Base-by-base conservation (phyloP, 2,329 filamentous ascomycete genomes). In the Seiridium cupressi region DNA sequence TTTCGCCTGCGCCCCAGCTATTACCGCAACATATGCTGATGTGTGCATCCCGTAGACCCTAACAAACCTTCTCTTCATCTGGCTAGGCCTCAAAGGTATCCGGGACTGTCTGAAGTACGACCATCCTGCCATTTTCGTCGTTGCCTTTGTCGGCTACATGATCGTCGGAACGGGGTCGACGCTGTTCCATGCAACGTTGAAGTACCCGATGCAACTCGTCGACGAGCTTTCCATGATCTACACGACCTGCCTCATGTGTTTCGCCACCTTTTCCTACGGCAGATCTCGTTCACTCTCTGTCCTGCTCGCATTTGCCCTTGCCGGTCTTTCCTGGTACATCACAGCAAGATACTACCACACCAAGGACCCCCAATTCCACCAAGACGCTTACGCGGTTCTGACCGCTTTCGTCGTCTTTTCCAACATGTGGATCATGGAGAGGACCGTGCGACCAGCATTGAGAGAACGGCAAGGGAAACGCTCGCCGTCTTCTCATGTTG, bases 51-150 rank as follows among this genome's bases (percentile, higher is more conserved):
- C 77, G 18, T 13, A 91, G 75, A 91, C 91, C 3, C 69, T 93
- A 38, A 97, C 92, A 40, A 97, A 97, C 73, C 73, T 90, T 3
- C 78, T 95, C 32, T 97, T 97, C 74, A 81, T 96, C 67, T 90
- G 83, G 73, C 83, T 96, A 26, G 92, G 92, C 6, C 76, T 86
- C 65, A 89, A 89, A 70, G 93, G 93, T 32, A 85, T 95, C 63
- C 77, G 80, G 58, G 92, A 88, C 73, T 96, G 92, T 73, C 70
- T 89, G 44, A 82, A 81, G 64, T 82, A 96, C 74, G 81, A 82
- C 13, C 92, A 97, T 74, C 90, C 92, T 59, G 77, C 75, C 11
- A 89, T 96, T 61, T 96, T 96, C 75, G 71, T 90, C 55, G 77
- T 96, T 3, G 82, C 77, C n/a, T 84, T 77, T 59, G 53, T 81